A percentile compares a stretch with the other conserved stretches of the same genome.
Evolutionary conservation across 2,329 filamentous ascomycete genomes (phyloP).

Genomic region (Monilinia fructigena): DNA sequence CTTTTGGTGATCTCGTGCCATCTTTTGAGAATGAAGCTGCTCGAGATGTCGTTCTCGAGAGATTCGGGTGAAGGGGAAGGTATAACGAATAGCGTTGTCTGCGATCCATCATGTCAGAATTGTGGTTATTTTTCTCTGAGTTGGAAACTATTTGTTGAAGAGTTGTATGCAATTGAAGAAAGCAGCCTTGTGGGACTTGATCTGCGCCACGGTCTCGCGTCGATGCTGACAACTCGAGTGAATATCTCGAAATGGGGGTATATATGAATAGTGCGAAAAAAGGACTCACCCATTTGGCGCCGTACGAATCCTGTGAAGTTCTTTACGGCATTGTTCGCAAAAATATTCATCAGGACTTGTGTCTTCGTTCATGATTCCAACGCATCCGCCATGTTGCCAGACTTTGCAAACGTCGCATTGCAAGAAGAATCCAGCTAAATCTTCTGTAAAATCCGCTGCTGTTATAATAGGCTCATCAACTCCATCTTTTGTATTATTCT

Average conservation of each 20-base stretch:
- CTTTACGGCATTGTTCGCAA: conserved; percentile 90
- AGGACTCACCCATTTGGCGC: conserved; percentile 78
- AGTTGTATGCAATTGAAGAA: conserved; percentile 28
- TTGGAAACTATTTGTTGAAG: conserved; percentile 22
- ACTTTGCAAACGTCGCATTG: conserved; percentile 98
- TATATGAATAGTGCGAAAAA: conserved; percentile 15
- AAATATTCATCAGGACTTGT: conserved; percentile 96
- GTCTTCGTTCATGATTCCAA: conserved; percentile 93
- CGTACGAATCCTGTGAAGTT: conserved; percentile 80
- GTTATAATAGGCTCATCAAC: conserved; percentile 56
- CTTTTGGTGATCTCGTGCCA: conserved; percentile 53
- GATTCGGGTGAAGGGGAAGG: conserved; percentile 54
- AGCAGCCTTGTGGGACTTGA: conserved; percentile 40
- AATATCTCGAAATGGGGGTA: conserved; percentile 27
- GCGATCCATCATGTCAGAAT: conserved; percentile 44
- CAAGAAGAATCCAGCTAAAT: conserved; percentile 92
- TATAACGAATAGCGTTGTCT: conserved; percentile 68
- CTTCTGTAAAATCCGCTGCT: conserved; percentile 60
- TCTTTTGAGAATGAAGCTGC: conserved; percentile 67
- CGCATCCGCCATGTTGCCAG: conserved; percentile 97
- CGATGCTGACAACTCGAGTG: conserved; percentile 31
- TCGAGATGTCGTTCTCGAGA: conserved; percentile 57
- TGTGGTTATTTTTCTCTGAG: conserved; percentile 18
- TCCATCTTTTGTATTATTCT: conserved; percentile 54
- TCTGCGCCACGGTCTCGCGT: conserved; percentile 40